phyloP scores from a whole-genome alignment of 208 protist species.

The Phytomonas sp. region DNA sequence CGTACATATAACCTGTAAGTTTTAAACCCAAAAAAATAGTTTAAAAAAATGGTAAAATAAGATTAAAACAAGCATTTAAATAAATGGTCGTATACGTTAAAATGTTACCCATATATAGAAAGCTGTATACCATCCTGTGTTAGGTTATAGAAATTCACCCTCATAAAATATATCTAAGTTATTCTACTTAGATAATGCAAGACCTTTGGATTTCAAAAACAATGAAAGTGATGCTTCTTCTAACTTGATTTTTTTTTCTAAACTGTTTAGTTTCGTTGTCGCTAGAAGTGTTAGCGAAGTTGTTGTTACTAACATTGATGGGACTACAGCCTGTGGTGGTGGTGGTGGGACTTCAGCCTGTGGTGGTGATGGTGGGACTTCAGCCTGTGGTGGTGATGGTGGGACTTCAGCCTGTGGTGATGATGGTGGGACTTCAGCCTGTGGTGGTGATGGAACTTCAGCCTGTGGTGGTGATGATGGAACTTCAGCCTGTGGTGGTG shows the following conservation, averaged over 20 bases:
- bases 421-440: conserved; percentile 1
- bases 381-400: background rate
- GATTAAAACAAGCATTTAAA: background rate
- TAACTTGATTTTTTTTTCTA: background rate
- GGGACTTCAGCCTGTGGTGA: conserved; percentile 6
- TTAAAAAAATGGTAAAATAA: background rate
- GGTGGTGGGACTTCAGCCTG: background rate
- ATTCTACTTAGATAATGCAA: background rate
- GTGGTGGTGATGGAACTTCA: background rate
- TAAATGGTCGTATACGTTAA: background rate
- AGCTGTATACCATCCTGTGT: background rate
- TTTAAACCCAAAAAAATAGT: background rate
- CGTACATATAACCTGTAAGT: background rate
- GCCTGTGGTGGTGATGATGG: background rate
- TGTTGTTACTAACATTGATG: background rate
- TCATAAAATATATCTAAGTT: background rate
- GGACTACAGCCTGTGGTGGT: conserved; percentile 6
- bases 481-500: background rate
- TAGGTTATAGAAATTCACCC: background rate
- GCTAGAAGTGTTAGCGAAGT: background rate
- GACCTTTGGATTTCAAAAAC: background rate
- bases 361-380: background rate
- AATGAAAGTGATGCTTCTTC: background rate
- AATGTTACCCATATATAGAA: background rate
- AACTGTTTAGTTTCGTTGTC: background rate